Evolutionary conservation across 2,329 filamentous ascomycete species (phyloP).

Genomic region (Talaromyces sp.): DNA sequence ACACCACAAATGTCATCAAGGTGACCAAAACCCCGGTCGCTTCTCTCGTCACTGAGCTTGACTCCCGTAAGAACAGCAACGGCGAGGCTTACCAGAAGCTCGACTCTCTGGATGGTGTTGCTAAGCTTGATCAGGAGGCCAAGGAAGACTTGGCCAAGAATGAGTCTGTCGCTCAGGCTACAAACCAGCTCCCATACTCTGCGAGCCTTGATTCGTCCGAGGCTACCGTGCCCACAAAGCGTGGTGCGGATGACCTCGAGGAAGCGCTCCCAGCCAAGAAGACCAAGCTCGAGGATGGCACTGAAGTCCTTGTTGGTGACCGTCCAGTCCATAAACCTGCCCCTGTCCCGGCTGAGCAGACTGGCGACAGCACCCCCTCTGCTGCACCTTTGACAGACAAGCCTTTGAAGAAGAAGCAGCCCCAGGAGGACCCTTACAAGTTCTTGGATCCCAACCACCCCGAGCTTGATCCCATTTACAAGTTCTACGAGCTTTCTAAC

Average conservation of each 20-base stretch:
- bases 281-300: slow-evolving; percentile 45
- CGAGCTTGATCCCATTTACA: slow-evolving; percentile 74
- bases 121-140: slow-evolving; percentile 31
- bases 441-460: slow-evolving; percentile 75
- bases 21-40: slow-evolving; percentile 43
- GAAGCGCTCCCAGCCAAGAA: slow-evolving; percentile 47
- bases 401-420: slow-evolving; percentile 40
- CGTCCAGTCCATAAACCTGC: slow-evolving; percentile 39
- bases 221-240: slow-evolving; percentile 33
- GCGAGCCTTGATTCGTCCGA: slow-evolving; percentile 28
- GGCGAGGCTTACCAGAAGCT: slow-evolving; percentile 40
- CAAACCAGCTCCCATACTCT: slow-evolving; percentile 37
- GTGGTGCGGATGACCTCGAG: slow-evolving; percentile 37
- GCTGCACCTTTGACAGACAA: slow-evolving; percentile 16
- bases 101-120: slow-evolving; percentile 44
- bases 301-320: slow-evolving; percentile 42
- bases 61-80: slow-evolving; percentile 34
- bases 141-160: slow-evolving; percentile 37
- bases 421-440: slow-evolving; percentile 87
- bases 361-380: slow-evolving; percentile 27
- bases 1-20: slow-evolving; percentile 43
- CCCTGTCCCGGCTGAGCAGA: slow-evolving; percentile 24
- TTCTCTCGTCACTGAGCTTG: slow-evolving; percentile 39
- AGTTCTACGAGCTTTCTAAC: slow-evolving; percentile 81
- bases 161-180: slow-evolving; percentile 37